A percentile compares a stretch with the other conserved stretches of the same genome.
Evolutionary conservation across 2,329 filamentous ascomycete species (phyloP).

Genomic region (Phoma sp.): DNA sequence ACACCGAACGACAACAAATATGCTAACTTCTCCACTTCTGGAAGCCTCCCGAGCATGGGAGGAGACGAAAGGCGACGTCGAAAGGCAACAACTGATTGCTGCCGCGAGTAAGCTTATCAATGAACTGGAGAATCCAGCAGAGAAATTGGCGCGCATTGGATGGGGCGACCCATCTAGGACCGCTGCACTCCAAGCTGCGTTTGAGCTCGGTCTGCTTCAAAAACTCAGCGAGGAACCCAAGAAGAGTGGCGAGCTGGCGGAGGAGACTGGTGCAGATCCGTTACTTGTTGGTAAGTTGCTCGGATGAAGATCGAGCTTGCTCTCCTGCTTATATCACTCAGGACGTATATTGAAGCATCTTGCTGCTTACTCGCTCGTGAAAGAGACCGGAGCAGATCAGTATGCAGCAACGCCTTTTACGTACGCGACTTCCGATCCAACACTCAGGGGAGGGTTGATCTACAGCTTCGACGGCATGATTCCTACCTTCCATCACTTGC

Average conservation of each 20-base stretch:
- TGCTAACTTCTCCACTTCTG: no score
- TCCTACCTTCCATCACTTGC: not conserved
- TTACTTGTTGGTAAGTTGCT: not conserved
- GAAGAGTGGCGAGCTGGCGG: not conserved
- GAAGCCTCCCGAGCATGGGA: not conserved
- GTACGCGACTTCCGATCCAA: not conserved
- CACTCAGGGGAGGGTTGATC: not conserved
- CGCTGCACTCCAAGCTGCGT: conserved; percentile 1
- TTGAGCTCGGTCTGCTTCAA: conserved; percentile 1
- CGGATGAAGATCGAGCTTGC: not conserved
- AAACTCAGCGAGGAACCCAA: not conserved
- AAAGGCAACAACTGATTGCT: conserved; percentile 1
- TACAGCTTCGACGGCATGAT: conserved; percentile 6
- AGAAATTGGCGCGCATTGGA: conserved; percentile 2
- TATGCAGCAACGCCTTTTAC: not conserved
- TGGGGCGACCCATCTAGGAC: conserved; percentile 1
- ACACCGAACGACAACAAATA: no score
- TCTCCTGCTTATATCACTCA: not conserved
- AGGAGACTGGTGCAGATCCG: not conserved
- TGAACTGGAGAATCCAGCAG: not conserved
- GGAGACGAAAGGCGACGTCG: not conserved
- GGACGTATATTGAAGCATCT: conserved; percentile 1
- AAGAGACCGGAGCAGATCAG: not conserved
- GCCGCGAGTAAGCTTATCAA: not conserved
- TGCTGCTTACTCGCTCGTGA: not conserved